Conservation (phyloP, 768 basidiomycete species). For the Agaricus sinodeliciosus region DNA sequence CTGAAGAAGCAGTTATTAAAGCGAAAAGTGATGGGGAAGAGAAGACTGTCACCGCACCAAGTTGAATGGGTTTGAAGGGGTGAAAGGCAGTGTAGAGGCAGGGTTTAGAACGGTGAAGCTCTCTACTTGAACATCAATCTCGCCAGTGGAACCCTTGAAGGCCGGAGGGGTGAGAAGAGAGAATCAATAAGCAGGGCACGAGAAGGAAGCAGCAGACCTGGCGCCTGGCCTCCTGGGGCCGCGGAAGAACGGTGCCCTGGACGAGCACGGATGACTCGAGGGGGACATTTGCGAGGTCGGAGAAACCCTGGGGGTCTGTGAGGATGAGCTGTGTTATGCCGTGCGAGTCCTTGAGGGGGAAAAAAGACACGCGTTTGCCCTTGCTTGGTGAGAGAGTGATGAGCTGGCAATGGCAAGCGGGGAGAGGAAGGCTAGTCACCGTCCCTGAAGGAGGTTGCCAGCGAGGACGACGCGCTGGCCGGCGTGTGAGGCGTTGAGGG, state of each 20-base stretch:
- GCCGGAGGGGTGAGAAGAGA: conserved; percentile 15
- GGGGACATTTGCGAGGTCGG: conserved; percentile 36
- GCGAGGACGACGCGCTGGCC: conserved; percentile 62
- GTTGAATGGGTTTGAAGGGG: conserved; percentile 70
- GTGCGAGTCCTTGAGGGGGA: conserved; percentile 73
- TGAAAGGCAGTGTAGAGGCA: conserved; percentile 75
- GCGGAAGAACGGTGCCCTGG: conserved; percentile 60
- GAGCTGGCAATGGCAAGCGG: conserved; percentile 24
- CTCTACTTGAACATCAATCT: conserved; percentile 75
- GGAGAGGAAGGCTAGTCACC: conserved; percentile 48
- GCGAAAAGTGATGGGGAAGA: conserved; percentile 10
- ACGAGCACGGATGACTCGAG: conserved; percentile 75
- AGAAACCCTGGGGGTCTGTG: conserved; percentile 31
- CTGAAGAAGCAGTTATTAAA: conserved; percentile 29
- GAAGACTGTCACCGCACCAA: conserved; percentile 44
- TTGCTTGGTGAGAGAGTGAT: conserved; percentile 46
- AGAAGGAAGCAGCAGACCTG: conserved; percentile 37
- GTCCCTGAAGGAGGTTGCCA: conserved; percentile 78
- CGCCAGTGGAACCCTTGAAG: conserved; percentile 54
- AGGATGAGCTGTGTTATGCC: conserved; percentile 78
- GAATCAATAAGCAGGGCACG: conserved; percentile 7
- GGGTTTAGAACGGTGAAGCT: conserved; percentile 74
- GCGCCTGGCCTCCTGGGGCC: conserved; percentile 58
- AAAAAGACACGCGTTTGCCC: conserved; percentile 73
- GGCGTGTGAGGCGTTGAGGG: conserved; percentile 43